phyloP scores from a whole-genome alignment of 306 rosid genomes.

The Pueraria montana region DNA sequence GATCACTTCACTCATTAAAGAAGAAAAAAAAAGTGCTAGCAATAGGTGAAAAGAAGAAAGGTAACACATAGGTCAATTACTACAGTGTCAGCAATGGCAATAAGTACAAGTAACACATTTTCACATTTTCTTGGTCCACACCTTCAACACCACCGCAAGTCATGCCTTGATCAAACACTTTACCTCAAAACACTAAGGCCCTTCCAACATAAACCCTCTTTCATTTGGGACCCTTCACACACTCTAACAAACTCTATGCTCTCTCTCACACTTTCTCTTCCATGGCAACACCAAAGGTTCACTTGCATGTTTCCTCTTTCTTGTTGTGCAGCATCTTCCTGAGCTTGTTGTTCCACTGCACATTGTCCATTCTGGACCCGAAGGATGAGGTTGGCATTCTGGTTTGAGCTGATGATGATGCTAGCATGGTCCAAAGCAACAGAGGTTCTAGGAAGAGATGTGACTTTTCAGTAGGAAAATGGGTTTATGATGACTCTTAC shows the following conservation, averaged over 20 bases:
- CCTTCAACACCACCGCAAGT: slow-evolving; percentile 59
- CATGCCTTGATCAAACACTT: slow-evolving; percentile 65
- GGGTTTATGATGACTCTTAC: slow-evolving; percentile 85
- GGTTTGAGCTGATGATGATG: slow-evolving; percentile 62
- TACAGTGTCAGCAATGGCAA: slow-evolving; percentile 37
- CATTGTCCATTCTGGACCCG: slow-evolving; percentile 52
- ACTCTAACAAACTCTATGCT: neutral
- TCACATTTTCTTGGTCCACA: slow-evolving; percentile 45
- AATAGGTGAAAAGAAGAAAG: neutral
- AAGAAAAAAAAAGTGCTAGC: neutral
- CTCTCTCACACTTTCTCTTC: slow-evolving; percentile 35
- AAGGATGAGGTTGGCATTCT: slow-evolving; percentile 56
- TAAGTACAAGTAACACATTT: slow-evolving; percentile 38
- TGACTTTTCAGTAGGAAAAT: slow-evolving; percentile 74
- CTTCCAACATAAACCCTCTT: slow-evolving; percentile 45
- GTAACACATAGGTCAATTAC: slow-evolving; percentile 9
- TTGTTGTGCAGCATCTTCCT: slow-evolving; percentile 47
- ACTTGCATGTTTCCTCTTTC: slow-evolving; percentile 29
- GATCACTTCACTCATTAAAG: slow-evolving; percentile 8
- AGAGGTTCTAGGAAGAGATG: slow-evolving; percentile 55
- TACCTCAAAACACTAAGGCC: slow-evolving; percentile 32
- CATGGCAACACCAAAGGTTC: slow-evolving; percentile 64
- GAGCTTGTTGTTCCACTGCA: slow-evolving; percentile 50
- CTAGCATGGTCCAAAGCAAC: slow-evolving; percentile 62
- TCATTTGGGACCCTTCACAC: slow-evolving; percentile 30